Evolutionary conservation across 2,329 filamentous ascomycete genomes (phyloP).

Genomic region (Aspergillus japonicus): DNA sequence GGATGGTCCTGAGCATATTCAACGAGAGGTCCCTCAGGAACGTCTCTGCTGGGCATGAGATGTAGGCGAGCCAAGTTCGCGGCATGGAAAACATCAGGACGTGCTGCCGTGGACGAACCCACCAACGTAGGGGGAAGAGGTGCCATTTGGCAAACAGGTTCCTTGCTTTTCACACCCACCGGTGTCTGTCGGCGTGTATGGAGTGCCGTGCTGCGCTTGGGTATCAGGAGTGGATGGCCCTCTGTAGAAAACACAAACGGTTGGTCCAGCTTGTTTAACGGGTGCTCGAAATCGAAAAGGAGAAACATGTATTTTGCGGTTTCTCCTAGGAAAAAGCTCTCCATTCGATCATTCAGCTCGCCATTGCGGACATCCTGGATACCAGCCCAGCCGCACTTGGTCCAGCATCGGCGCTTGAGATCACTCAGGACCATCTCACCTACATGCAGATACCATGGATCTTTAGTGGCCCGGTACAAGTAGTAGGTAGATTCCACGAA

Average conservation of each 20-base stretch:
- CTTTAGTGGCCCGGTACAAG: constrained; percentile 86
- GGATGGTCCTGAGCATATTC: constrained; percentile 56
- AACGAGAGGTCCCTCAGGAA: constrained; percentile 57
- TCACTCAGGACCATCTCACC: constrained; percentile 94
- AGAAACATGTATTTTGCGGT: constrained; percentile 95
- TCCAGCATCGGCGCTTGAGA: constrained; percentile 84
- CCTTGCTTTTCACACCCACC: constrained; percentile 13
- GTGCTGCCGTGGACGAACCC: constrained; percentile 75
- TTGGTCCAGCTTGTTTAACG: constrained; percentile 80
- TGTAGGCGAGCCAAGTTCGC: constrained; percentile 81
- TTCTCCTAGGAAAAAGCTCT: constrained; percentile 97
- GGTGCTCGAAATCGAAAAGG: constrained; percentile 81
- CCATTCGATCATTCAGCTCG: constrained; percentile 91
- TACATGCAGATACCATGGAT: constrained; percentile 94
- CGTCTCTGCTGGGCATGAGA: constrained; percentile 61
- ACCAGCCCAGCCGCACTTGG: constrained; percentile 89
- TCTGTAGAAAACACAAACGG: constrained; percentile 95
- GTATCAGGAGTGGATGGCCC: constrained; percentile 87
- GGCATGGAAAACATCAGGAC: constrained; percentile 82
- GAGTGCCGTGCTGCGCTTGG: constrained; percentile 45
- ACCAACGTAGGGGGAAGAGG: constrained; percentile 63
- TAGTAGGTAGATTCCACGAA: constrained; percentile 98
- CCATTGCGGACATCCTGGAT: constrained; percentile 78
- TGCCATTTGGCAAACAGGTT: constrained; percentile 66
- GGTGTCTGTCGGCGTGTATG: constrained; percentile 12